Conservation (phyloP, 1,284 basidiomycete species). For the Malassezia obtusa region DNA sequence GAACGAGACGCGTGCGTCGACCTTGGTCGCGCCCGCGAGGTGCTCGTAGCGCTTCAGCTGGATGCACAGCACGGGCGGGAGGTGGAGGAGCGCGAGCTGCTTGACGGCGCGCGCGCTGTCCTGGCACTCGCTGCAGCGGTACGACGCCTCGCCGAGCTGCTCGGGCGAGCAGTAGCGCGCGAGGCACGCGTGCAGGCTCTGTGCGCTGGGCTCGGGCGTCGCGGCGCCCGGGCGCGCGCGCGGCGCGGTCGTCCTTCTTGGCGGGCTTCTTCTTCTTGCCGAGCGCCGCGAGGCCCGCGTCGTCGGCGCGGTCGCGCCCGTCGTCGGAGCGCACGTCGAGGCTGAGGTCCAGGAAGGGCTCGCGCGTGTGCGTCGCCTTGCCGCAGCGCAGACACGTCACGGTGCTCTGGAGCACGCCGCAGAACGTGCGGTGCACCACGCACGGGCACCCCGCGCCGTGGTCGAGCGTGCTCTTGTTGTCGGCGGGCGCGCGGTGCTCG, state of each 20-base stretch:
- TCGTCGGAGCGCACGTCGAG: slow-evolving; percentile 58
- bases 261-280: slow-evolving; percentile 41
- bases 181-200: slow-evolving; percentile 44
- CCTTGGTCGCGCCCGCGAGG: slow-evolving; percentile 58
- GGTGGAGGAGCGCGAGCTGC: slow-evolving; percentile 68
- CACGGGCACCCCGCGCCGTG: slow-evolving; percentile 61
- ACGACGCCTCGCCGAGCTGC: slow-evolving; percentile 32
- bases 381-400: slow-evolving; percentile 70
- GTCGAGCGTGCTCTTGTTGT: slow-evolving; percentile 2
- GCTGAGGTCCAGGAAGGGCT: slow-evolving; percentile 84
- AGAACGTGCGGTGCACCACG: slow-evolving; percentile 82
- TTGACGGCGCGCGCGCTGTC: slow-evolving; percentile 57
- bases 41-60: slow-evolving; percentile 98
- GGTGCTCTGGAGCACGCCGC: slow-evolving; percentile 75
- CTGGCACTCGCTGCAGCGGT: slow-evolving; percentile 53
- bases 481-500: slow-evolving; percentile 15
- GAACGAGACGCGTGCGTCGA: slow-evolving; percentile 73
- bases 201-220: slow-evolving; percentile 50
- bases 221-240: slow-evolving; percentile 9
- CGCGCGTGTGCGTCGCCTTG: slow-evolving; percentile 66
- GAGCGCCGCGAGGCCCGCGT: not conserved
- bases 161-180: slow-evolving; percentile 35
- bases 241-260: slow-evolving; percentile 17
- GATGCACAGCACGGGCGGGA: slow-evolving; percentile 83
- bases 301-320: slow-evolving; percentile 13